Base-by-base conservation (phyloP, 1,284 basidiomycete species). In the Agroathelia rolfsii region DNA sequence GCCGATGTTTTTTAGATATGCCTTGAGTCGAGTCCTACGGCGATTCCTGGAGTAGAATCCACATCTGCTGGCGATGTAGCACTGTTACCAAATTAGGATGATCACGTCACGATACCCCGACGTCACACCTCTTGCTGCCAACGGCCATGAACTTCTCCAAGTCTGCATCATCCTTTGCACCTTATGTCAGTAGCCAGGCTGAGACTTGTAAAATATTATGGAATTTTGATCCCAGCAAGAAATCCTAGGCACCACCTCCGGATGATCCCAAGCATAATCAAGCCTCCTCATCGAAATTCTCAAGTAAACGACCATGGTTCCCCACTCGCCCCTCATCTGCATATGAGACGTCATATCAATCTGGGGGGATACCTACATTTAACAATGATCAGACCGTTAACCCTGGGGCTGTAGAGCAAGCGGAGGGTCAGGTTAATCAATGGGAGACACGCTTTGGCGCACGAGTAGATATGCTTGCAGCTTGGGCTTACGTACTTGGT, bases 371-470 rank as follows among this genome's bases (percentile, higher is more conserved):
- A 14, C 75, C 76, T 3, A 68, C 70, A 6, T 73, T 75, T 46
- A 59, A 61, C 29, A 61, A 63, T 19, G 69, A 70, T 8, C 55
- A 59, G 19, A 49, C 61, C 3, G 61, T 62, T 5, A 57, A 60
- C 11, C 44, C 49, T 6, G 59, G 56, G 18, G 51, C 59, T 17
- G 47, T 45, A 25, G 64, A 63, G 27, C 59, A 69, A 11, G 60
- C 62, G 9, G 69, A 68, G 28, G 59, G 58, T 9, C 62, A 63
- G 12, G 60, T 58, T 20, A 82, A 74, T 41, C 69, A 70, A 37
- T 86, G 81, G 76, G 78, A 82, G 58, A 82, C 78, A 18, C 61
- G 72, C 28, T 74, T 73, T 47, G 75, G 76, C 10, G 64, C 72
- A 62, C 66, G 82, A 39, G 73, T 86, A 6, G 80, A 88, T 51